Evolutionary conservation across 139 green algal genomes (phyloP).

Genomic region (Chlorella sp.): DNA sequence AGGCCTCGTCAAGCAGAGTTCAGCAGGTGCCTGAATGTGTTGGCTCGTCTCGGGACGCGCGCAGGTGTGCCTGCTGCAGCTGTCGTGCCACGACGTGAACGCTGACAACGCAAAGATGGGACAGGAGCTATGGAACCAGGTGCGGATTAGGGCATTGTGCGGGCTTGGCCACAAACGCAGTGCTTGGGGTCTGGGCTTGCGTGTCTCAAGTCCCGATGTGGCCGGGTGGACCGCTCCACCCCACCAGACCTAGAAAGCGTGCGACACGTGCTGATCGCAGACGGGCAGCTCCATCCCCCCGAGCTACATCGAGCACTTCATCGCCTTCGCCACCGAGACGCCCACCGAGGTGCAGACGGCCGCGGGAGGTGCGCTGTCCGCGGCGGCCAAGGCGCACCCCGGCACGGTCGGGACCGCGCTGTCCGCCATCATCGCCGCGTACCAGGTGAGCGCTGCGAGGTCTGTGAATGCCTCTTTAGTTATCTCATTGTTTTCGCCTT

Average conservation of each 20-base stretch:
- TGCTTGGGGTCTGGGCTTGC: neutral
- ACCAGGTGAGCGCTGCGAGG: conserved; percentile 1
- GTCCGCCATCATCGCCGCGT: conserved; percentile 22
- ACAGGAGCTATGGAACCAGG: conserved; percentile 44
- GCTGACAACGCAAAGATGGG: conserved; percentile 55
- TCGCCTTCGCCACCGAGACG: neutral
- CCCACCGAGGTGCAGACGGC: conserved; percentile 35
- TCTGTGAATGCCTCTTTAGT: neutral
- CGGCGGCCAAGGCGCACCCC: conserved; percentile 26
- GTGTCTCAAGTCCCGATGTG: neutral
- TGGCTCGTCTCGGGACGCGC: neutral
- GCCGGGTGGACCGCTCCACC: neutral
- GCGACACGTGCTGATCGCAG: conserved; percentile 24
- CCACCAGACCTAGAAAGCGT: neutral
- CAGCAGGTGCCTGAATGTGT: neutral
- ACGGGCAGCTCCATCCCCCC: conserved; percentile 12
- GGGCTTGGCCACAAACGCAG: neutral
- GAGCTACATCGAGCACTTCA: neutral
- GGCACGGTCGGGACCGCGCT: conserved; percentile 21
- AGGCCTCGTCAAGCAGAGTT: too few relatives aligned
- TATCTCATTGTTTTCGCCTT: too few relatives aligned
- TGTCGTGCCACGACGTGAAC: conserved; percentile 44
- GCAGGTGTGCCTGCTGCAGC: conserved; percentile 42
- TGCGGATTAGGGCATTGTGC: neutral
- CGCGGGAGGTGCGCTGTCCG: conserved; percentile 35